Percentiles rank a stretch among this genome's conserved stretches.
Evolutionary conservation across 2,329 filamentous ascomycete genomes (phyloP).

Genomic region (Westerdykella sp.): DNA sequence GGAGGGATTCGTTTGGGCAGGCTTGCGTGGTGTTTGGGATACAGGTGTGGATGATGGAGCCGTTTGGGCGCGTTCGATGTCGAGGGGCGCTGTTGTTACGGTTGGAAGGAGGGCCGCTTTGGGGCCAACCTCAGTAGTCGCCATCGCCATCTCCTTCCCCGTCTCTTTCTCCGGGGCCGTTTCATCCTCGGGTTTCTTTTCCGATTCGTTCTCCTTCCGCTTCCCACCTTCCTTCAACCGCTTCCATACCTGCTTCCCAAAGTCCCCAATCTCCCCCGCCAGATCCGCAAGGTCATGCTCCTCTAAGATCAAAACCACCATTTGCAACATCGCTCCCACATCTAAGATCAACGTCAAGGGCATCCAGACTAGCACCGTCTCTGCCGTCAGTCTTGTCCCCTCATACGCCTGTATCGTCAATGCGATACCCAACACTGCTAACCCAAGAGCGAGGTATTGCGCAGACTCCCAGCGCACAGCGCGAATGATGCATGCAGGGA

Average conservation of each 20-base stretch:
- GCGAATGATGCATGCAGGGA: slow-evolving; percentile 7
- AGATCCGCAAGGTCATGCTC: slow-evolving; percentile 4
- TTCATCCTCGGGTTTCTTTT: too few relatives aligned
- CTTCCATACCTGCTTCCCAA: background rate
- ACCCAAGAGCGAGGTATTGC: slow-evolving; percentile 9
- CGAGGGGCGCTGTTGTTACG: background rate
- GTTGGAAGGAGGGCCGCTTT: too few relatives aligned
- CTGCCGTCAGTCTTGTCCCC: slow-evolving; percentile 5
- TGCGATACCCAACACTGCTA: slow-evolving; percentile 7
- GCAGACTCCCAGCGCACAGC: slow-evolving; percentile 10
- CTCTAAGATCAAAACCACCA: slow-evolving; percentile 9
- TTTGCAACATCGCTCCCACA: slow-evolving; percentile 10
- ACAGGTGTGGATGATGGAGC: slow-evolving; percentile 41
- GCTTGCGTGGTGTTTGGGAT: slow-evolving; percentile 51
- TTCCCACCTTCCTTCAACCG: background rate
- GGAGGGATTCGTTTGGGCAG: slow-evolving; percentile 12
- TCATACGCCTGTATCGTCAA: slow-evolving; percentile 8
- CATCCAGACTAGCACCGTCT: slow-evolving; percentile 11
- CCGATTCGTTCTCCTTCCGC: too few relatives aligned
- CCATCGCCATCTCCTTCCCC: too few relatives aligned
- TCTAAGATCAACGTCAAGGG: slow-evolving; percentile 8
- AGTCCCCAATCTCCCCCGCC: slow-evolving; percentile 1
- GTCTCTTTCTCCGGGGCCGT: too few relatives aligned
- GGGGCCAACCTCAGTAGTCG: too few relatives aligned
- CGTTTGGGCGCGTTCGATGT: background rate